Percentiles rank a stretch among this genome's conserved stretches.
Evolutionary conservation across 1,139 yeast species (phyloP).

Genomic region (Hyphopichia burtonii): DNA sequence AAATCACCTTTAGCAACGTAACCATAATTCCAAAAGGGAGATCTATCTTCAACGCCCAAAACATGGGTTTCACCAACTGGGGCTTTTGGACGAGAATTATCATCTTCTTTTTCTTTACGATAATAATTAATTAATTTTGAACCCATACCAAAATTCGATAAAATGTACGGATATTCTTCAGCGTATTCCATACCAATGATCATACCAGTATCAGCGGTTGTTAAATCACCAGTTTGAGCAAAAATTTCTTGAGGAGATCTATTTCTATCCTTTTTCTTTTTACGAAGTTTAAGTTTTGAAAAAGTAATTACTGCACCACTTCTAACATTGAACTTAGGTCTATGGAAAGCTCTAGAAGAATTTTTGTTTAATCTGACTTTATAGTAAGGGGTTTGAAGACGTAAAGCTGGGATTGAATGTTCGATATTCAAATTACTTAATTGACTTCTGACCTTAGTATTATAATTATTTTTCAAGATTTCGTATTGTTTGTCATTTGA

Average conservation of each 20-base stretch:
- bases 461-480: constrained; percentile 77
- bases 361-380: constrained; percentile 71
- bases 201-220: constrained; percentile 80
- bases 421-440: constrained; percentile 89
- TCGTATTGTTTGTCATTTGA: constrained; percentile 91
- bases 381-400: constrained; percentile 89
- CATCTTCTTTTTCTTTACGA: constrained; percentile 79
- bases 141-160: constrained; percentile 95
- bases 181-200: constrained; percentile 83
- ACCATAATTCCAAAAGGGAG: constrained; percentile 99
- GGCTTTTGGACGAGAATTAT: constrained; percentile 81
- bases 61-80: constrained; percentile 95
- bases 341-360: constrained; percentile 77
- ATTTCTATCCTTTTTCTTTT: constrained; percentile 87
- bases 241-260: constrained; percentile 76
- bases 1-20: constrained; percentile 92
- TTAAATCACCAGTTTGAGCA: constrained; percentile 68
- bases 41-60: constrained; percentile 88
- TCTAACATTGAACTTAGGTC: constrained; percentile 71
- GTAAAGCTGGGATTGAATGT: constrained; percentile 83
- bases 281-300: constrained; percentile 73
- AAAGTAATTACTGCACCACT: constrained; percentile 79
- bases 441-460: constrained; percentile 88
- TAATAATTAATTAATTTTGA: constrained; percentile 90
- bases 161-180: constrained; percentile 81